Conservation (phyloP, 352 stramenopile genomes). For the Globisporangium yorkense region DNA sequence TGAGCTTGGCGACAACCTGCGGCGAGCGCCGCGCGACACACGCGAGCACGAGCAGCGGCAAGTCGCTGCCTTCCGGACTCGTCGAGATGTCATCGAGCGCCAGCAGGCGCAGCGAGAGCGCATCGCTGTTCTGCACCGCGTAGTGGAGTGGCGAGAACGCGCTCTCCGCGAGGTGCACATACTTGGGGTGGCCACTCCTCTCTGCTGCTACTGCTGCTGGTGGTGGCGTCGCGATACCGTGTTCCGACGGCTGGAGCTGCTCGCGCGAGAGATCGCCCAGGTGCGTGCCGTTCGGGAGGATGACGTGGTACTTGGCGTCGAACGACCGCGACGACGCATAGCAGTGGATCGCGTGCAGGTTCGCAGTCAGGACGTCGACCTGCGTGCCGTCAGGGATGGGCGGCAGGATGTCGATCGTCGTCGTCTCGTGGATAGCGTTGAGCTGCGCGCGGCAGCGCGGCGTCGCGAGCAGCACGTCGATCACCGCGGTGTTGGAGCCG, state of each 20-base stretch:
- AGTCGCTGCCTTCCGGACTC: constrained; percentile 41
- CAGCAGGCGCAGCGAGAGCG: constrained; percentile 28
- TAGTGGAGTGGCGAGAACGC: constrained; percentile 58
- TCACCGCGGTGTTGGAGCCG: constrained; percentile 37
- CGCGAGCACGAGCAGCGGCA: constrained; percentile 47
- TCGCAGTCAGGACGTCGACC: constrained; percentile 19
- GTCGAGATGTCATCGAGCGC: constrained; percentile 21
- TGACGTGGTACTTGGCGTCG: constrained; percentile 48
- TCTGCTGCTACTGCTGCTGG: not conserved
- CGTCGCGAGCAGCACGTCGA: constrained; percentile 38
- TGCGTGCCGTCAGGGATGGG: constrained; percentile 25
- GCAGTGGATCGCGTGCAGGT: constrained; percentile 20
- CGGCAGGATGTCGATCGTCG: constrained; percentile 34
- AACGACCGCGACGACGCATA: constrained; percentile 41
- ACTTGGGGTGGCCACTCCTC: constrained; percentile 19
- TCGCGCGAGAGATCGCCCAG: constrained; percentile 31
- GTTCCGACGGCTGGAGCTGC: constrained; percentile 19
- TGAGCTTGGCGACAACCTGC: constrained; percentile 32
- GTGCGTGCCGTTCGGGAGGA: constrained; percentile 40
- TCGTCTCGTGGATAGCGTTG: constrained; percentile 59
- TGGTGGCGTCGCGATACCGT: not conserved
- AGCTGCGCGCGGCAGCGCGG: constrained; percentile 1
- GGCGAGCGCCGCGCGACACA: constrained; percentile 41
- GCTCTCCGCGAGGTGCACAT: constrained; percentile 43
- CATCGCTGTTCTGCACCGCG: constrained; percentile 43